phyloP scores from a whole-genome alignment of 1,284 basidiomycete species.

The Takashimella koratensis region DNA sequence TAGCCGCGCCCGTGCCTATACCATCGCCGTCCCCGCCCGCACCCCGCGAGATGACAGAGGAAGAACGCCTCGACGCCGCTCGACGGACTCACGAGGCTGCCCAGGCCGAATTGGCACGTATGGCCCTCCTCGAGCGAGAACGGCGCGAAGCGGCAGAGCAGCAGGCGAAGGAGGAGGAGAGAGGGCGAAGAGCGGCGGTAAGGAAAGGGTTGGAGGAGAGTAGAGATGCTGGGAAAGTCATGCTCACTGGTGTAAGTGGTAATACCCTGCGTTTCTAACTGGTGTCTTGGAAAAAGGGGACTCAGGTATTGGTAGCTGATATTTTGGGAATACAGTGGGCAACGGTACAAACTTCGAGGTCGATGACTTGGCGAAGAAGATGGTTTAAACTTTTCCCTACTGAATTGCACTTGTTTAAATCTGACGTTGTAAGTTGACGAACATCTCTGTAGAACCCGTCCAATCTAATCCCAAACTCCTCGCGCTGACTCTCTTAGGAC shows the following conservation, averaged over 20 bases:
- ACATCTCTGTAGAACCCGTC: too few species aligned
- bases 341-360: slow-evolving; percentile 38
- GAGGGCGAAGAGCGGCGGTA: slow-evolving; percentile 10
- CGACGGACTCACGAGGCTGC: background rate
- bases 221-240: slow-evolving; percentile 31
- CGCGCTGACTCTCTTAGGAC: background rate
- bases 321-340: slow-evolving; percentile 25
- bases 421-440: background rate
- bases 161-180: slow-evolving; percentile 14
- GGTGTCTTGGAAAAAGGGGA: too few species aligned
- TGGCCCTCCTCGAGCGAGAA: background rate
- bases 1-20: too few species aligned
- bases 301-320: background rate
- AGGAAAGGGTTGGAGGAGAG: slow-evolving; percentile 15
- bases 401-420: slow-evolving; percentile 38
- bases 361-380: slow-evolving; percentile 39
- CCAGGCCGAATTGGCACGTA: background rate
- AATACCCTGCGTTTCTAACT: too few species aligned
- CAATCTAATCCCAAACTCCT: background rate
- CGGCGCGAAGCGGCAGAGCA: slow-evolving; percentile 7
- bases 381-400: slow-evolving; percentile 33
- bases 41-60: background rate
- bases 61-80: slow-evolving; percentile 3
- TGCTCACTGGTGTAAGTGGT: slow-evolving; percentile 45
- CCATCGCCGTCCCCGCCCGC: background rate